These are phyloP conservation scores for Penicillium macrosclerotiorum DNA, from an alignment of 495 filamentous ascomycete species.

Conservation along the genomic window DNA sequence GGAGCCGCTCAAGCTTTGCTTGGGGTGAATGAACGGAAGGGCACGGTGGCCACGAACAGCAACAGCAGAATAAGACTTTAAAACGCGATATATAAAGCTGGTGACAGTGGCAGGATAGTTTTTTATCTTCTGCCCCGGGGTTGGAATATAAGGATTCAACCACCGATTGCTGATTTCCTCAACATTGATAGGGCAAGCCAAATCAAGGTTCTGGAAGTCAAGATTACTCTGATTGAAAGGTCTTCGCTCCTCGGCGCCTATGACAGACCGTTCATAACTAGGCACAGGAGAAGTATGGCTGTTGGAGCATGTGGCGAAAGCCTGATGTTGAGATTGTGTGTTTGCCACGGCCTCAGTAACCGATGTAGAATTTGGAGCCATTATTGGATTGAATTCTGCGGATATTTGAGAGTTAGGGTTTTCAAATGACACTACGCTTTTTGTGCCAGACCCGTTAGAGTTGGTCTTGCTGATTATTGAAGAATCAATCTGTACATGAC, in stretches of 20 bases:
- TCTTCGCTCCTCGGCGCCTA: no score
- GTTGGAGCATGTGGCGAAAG: no score
- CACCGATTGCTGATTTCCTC: conserved; percentile 47
- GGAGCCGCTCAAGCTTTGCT: conserved; percentile 26
- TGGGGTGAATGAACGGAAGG: conserved; percentile 42
- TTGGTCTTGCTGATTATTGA: no score
- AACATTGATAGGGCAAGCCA: conserved; percentile 43
- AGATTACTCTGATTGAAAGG: background rate
- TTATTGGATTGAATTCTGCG: background rate
- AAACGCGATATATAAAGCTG: conserved; percentile 37
- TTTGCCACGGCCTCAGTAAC: no score
- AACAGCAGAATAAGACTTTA: conserved; percentile 42
- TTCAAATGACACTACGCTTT: no score
- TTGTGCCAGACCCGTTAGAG: background rate
- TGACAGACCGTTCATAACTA: no score
- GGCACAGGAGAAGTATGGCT: no score
- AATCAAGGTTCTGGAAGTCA: conserved; percentile 24
- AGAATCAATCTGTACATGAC: no score
- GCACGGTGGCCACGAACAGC: conserved; percentile 34
- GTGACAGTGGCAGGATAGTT: conserved; percentile 31
- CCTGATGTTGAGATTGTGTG: no score
- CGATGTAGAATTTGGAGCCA: no score
- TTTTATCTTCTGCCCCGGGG: conserved; percentile 38
- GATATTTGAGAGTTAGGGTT: no score
- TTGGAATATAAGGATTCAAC: conserved; percentile 43